These are phyloP conservation scores for Samsoniella hepiali DNA, from an alignment of 2,329 filamentous ascomycete genomes.

Conservation along the genomic window DNA sequence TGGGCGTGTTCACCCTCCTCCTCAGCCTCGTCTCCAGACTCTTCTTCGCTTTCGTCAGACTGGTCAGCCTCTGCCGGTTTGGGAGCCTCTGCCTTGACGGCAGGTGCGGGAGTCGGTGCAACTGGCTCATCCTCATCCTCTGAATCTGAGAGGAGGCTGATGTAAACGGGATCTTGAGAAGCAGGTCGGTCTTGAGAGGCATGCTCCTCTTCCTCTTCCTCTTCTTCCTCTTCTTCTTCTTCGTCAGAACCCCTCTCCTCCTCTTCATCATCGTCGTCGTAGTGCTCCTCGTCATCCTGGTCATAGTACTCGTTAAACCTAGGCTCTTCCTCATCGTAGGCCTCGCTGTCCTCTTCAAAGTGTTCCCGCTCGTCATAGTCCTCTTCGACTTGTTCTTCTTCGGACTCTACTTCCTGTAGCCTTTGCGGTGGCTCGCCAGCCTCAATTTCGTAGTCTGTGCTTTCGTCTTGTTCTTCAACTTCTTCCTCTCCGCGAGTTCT, in stretches of 20 bases:
- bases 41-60: neutral
- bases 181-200: constrained; percentile 9
- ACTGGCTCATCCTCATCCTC: constrained; percentile 28
- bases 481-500: neutral
- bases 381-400: constrained; percentile 22
- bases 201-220: constrained; percentile 18
- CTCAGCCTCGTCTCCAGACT: neutral
- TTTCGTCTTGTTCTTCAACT: constrained; percentile 24
- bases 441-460: constrained; percentile 16
- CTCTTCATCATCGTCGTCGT: constrained; percentile 22
- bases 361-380: constrained; percentile 8
- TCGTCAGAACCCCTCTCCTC: constrained; percentile 20
- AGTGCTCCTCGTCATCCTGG: constrained; percentile 22
- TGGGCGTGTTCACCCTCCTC: neutral
- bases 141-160: constrained; percentile 37
- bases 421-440: constrained; percentile 5
- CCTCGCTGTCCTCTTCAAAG: constrained; percentile 18
- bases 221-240: constrained; percentile 21
- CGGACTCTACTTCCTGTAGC: constrained; percentile 12
- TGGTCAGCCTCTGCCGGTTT: neutral
- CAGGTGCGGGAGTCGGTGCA: neutral
- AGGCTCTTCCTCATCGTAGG: constrained; percentile 11
- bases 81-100: neutral
- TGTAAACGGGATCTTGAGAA: constrained; percentile 32
- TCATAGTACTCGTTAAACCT: constrained; percentile 21